A percentile compares a stretch with the other conserved stretches of the same genome.
phyloP scores from a whole-genome alignment of 805 yeast genomes.

The Yarrowia divulgata region DNA sequence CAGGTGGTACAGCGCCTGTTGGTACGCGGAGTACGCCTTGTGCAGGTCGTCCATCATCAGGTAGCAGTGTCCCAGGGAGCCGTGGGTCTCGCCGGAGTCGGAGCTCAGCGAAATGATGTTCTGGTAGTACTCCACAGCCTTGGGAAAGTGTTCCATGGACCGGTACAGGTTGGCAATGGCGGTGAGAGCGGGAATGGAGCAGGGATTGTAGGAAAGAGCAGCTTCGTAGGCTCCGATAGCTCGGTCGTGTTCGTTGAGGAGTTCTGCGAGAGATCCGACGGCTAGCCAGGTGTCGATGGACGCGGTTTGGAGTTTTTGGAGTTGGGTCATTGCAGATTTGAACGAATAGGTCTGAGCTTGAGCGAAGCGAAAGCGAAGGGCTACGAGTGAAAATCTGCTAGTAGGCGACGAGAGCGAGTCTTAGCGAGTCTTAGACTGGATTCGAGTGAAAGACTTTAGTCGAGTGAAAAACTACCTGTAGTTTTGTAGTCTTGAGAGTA shows the following conservation, averaged over 20 bases:
- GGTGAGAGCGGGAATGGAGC: slow-evolving; percentile 82
- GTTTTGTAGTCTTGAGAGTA: no score
- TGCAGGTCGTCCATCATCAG: slow-evolving; percentile 95
- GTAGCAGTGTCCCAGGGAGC: slow-evolving; percentile 91
- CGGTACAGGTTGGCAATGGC: slow-evolving; percentile 89
- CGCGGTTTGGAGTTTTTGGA: slow-evolving; percentile 48
- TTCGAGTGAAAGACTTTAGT: no score
- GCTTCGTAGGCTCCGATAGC: slow-evolving; percentile 89
- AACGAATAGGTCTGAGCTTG: not conserved
- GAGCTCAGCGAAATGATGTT: slow-evolving; percentile 81
- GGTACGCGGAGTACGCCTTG: slow-evolving; percentile 95
- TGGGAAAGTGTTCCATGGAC: slow-evolving; percentile 85
- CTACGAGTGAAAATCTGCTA: no score
- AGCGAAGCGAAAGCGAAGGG: no score
- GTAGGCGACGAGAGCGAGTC: no score
- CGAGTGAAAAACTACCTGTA: no score
- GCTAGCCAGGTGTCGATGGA: slow-evolving; percentile 79
- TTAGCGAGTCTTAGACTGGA: no score
- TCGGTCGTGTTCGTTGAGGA: slow-evolving; percentile 84
- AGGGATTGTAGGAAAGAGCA: slow-evolving; percentile 84
- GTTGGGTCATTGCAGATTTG: slow-evolving; percentile 2
- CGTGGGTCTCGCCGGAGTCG: slow-evolving; percentile 97
- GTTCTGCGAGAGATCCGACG: slow-evolving; percentile 86
- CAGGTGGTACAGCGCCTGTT: slow-evolving; percentile 89
- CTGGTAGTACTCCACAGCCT: slow-evolving; percentile 94